These are phyloP conservation scores for Stygiomarasmius scandens DNA, from an alignment of 1,284 basidiomycete genomes.

Conservation along the genomic window DNA sequence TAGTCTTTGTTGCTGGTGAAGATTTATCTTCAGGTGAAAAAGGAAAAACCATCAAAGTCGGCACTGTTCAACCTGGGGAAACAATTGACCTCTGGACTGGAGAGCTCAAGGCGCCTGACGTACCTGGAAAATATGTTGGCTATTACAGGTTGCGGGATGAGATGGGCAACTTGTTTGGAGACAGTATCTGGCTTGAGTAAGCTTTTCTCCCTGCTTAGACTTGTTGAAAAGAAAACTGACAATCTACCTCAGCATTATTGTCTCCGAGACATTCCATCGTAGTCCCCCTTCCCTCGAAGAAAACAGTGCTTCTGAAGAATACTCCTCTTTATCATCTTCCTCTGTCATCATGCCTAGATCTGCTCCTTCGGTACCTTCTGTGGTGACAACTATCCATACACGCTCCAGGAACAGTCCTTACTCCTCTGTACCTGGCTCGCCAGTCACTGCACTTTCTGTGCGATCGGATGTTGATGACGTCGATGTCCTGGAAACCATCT, in stretches of 20 bases:
- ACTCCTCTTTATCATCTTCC: constrained; percentile 61
- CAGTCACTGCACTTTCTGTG: constrained; percentile 30
- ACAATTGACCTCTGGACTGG: constrained; percentile 67
- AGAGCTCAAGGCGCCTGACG: constrained; percentile 82
- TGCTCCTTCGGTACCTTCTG: constrained; percentile 24
- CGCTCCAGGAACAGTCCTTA: constrained; percentile 21
- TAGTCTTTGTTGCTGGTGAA: constrained; percentile 73
- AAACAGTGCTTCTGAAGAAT: constrained; percentile 30
- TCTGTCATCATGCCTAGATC: constrained; percentile 69
- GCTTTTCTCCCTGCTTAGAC: constrained; percentile 26
- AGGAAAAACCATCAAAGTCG: constrained; percentile 45
- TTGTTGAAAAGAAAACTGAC: constrained; percentile 8
- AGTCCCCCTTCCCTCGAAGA: constrained; percentile 46
- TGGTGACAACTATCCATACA: constrained; percentile 11
- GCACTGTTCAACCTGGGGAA: constrained; percentile 54
- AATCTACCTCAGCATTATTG: constrained; percentile 54
- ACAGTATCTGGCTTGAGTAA: constrained; percentile 77
- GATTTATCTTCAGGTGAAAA: constrained; percentile 36
- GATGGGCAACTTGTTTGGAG: constrained; percentile 64
- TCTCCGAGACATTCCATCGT: constrained; percentile 32
- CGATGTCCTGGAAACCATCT: constrained; percentile 43
- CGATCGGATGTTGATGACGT: constrained; percentile 48
- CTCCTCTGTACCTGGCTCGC: constrained; percentile 21
- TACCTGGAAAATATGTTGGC: constrained; percentile 68
- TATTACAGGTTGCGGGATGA: constrained; percentile 75